phyloP scores from a whole-genome alignment of 1,139 yeast species.

The Pichia sp. region DNA sequence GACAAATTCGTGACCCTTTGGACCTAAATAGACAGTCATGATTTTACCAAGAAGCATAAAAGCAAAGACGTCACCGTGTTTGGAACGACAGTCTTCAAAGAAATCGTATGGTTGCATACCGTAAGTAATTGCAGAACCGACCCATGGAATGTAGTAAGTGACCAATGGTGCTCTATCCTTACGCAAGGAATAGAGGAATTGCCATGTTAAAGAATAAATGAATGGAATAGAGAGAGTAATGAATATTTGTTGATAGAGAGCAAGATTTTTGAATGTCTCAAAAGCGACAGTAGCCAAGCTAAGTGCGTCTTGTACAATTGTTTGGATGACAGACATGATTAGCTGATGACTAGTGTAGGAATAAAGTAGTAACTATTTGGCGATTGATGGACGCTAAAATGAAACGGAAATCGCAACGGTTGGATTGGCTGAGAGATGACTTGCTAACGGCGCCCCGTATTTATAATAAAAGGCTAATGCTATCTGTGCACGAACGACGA shows the following conservation, averaged over 20 bases:
- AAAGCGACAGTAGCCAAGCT: conserved; percentile 4
- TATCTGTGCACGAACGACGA: too few species aligned
- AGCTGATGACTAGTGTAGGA: background rate
- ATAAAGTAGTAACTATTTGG: too few species aligned
- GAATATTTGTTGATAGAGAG: conserved; percentile 29
- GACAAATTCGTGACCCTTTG: conserved; percentile 95
- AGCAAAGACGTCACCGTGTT: conserved; percentile 89
- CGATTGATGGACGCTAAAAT: too few species aligned
- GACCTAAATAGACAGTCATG: conserved; percentile 95
- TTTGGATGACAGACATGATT: conserved; percentile 22
- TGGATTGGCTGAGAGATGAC: too few species aligned
- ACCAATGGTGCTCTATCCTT: conserved; percentile 84
- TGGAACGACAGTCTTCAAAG: conserved; percentile 66
- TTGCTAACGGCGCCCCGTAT: too few species aligned
- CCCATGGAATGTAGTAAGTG: conserved; percentile 92
- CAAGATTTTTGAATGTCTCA: conserved; percentile 12
- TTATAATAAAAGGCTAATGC: too few species aligned
- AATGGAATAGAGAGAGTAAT: conserved; percentile 41
- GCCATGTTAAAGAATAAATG: conserved; percentile 61
- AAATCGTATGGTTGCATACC: conserved; percentile 94
- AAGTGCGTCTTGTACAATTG: conserved; percentile 15
- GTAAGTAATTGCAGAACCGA: conserved; percentile 81
- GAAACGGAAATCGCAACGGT: too few species aligned
- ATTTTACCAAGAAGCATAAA: conserved; percentile 82
- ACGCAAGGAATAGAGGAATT: conserved; percentile 61